Evolutionary conservation across 73 alveolate species (phyloP).

Genomic region (Paramecium biaurelia): DNA sequence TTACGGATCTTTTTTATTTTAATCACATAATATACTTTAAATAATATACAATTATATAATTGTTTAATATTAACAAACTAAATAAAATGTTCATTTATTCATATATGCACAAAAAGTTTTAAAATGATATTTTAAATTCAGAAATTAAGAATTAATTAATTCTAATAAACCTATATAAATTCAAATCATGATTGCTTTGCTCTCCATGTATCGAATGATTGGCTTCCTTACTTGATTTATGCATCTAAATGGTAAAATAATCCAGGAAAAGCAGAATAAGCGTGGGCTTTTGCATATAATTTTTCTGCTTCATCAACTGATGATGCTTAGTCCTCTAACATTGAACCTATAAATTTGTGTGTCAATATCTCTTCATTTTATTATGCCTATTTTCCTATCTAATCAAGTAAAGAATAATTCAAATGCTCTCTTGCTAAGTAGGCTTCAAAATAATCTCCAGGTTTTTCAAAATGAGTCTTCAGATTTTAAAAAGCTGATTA

Average conservation of each 20-base stretch:
- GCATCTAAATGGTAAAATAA: conserved; percentile 3
- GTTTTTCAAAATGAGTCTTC: background rate
- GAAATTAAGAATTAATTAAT: background rate
- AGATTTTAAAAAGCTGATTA: background rate
- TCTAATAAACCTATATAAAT: background rate
- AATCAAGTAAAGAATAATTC: background rate
- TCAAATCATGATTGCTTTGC: background rate
- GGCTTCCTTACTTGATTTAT: background rate
- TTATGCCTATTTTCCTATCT: background rate
- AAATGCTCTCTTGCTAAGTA: conserved; percentile 24
- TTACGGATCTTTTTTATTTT: background rate
- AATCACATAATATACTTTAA: background rate
- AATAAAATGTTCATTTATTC: background rate
- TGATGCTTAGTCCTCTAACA: background rate
- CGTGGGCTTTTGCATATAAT: background rate
- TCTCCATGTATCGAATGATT: conserved; percentile 9
- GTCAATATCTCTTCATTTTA: background rate
- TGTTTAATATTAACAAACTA: background rate
- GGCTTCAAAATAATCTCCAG: conserved; percentile 14
- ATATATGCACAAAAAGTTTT: background rate
- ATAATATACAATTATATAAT: background rate
- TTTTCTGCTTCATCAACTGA: conserved; percentile 2
- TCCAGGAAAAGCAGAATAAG: conserved; percentile 20
- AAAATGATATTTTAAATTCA: background rate
- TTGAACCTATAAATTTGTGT: background rate